Percentiles rank a stretch among this genome's conserved stretches.
Conservation (phyloP, 2,329 filamentous ascomycete species). For the Claviceps purpurea region DNA sequence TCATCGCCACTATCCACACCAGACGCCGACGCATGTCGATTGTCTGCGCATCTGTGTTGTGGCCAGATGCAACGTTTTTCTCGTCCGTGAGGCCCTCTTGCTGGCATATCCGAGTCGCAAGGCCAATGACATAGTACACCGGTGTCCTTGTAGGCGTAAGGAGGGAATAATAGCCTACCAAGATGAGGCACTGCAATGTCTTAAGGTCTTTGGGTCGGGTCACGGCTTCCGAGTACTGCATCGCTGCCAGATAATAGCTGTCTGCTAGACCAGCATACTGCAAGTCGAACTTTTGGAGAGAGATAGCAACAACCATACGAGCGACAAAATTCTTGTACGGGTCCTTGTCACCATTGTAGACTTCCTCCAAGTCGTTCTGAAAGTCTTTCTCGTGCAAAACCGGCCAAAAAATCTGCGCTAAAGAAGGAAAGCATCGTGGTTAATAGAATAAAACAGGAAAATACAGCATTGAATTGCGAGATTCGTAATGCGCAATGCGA, state of each 20-base stretch:
- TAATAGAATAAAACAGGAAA: not conserved
- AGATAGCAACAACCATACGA: constrained; percentile 87
- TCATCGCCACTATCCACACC: constrained; percentile 75
- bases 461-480: too few species aligned
- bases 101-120: constrained; percentile 78
- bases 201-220: constrained; percentile 80
- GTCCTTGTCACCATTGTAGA: constrained; percentile 63
- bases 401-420: constrained; percentile 80
- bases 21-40: constrained; percentile 82
- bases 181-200: constrained; percentile 75
- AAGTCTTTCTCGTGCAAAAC: constrained; percentile 76
- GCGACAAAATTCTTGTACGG: constrained; percentile 79
- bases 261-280: constrained; percentile 89
- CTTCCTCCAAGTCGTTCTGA: constrained; percentile 60
- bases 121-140: constrained; percentile 83
- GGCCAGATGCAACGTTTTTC: constrained; percentile 61
- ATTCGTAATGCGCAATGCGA: not conserved
- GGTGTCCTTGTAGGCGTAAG: constrained; percentile 84
- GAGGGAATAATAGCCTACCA: constrained; percentile 85
- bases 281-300: constrained; percentile 79
- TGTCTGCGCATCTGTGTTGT: constrained; percentile 54
- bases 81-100: constrained; percentile 81
- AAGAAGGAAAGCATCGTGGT: not conserved
- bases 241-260: constrained; percentile 84
- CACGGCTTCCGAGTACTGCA: constrained; percentile 70